Evolutionary conservation across 441 rosid species (phyloP).

Genomic region (Gossypium trilobum): DNA sequence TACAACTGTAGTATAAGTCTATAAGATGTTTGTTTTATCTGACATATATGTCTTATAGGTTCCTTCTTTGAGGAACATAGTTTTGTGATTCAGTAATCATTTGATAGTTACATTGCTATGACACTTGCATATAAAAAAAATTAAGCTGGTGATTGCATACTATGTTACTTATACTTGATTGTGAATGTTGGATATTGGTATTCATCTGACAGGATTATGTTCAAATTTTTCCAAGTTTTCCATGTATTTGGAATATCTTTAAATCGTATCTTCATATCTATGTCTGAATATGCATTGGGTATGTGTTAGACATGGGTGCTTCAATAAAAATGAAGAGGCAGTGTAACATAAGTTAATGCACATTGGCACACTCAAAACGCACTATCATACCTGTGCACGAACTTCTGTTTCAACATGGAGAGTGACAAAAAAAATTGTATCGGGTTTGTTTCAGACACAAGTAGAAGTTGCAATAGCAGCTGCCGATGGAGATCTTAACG

Average conservation of each 20-base stretch:
- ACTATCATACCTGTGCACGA: not conserved
- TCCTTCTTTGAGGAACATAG: not conserved
- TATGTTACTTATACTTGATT: not conserved
- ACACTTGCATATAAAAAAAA: not conserved
- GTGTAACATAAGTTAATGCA: not conserved
- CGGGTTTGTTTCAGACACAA: conserved; percentile 55
- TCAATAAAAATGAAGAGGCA: not conserved
- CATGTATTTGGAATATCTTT: not conserved
- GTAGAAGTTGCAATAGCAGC: conserved; percentile 94
- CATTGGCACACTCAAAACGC: not conserved
- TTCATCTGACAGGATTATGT: not conserved
- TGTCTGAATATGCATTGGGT: not conserved
- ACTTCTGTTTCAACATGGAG: not conserved
- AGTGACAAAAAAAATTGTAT: not conserved
- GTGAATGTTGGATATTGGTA: not conserved
- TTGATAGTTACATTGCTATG: not conserved
- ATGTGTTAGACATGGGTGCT: not conserved
- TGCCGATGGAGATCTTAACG: conserved; percentile 76
- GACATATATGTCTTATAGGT: not conserved
- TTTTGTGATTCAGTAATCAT: not conserved
- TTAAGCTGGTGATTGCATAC: not conserved
- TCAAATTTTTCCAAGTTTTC: not conserved
- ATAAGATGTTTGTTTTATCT: not conserved
- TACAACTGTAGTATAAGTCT: not conserved
- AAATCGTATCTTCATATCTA: not conserved